Base-by-base conservation (phyloP, 306 rosid genomes). In the Vachellia collinsii region DNA sequence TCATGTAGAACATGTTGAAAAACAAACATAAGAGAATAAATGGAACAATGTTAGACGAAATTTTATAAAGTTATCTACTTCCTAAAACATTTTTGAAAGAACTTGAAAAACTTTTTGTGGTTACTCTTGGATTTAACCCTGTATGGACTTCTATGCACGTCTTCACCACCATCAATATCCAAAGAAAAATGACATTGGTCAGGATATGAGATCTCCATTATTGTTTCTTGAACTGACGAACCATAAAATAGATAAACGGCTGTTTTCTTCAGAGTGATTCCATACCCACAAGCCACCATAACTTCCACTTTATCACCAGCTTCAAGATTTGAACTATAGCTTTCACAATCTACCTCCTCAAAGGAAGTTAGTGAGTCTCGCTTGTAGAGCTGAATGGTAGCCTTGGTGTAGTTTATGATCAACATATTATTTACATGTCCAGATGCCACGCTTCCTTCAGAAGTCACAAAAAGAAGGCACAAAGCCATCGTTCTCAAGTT, bases 341-440 rank as follows among this genome's bases (percentile, higher is more conserved):
- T 25, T 6, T 62, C 41, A 5, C n/a, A 29, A 4, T 62, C 68
- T 12, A 25, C n/a, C 13, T 62, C 41, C 0, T 62, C 41, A 29
- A 62, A 11, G n/a, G 69, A 51, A 5, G 58, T 17, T 51, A 51
- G 10, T 17, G 22, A 11, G 20, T 34, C 69, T 13, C 11, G 43
- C 11, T 63, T 63, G 69, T 34, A 34, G 43, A 63, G 69, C 42
- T 63, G 69, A 12, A 63, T 63, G 69, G 69, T 63, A 11, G 69
- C 36, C 4, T 11, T 59, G 14, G 42, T 63, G 43, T 63, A 14
- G 16, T 63, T 63, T 13, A 14, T 13, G 69, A 29, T 36, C 38
- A 59, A 59, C 14, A 59, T 37, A 59, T 23, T 59, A 59, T 20
- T 25, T 11, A 29, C 6, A 29, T 6, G 3, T 0, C n/a, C 25